These are phyloP conservation scores for Boletus rubroflammeus DNA, from an alignment of 768 basidiomycete species.

Conservation along the genomic window DNA sequence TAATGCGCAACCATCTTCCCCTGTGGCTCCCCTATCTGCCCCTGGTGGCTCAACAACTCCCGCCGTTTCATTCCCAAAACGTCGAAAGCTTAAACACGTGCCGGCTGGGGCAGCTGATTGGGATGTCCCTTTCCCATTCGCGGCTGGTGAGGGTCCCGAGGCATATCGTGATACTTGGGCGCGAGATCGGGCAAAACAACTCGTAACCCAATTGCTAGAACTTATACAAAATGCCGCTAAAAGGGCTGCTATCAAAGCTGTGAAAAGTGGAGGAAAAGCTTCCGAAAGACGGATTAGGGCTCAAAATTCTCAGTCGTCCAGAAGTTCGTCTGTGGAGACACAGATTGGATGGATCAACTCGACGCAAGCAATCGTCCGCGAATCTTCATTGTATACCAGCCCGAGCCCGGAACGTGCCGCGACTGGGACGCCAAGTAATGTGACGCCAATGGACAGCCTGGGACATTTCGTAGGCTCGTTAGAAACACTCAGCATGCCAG, in stretches of 20 bases:
- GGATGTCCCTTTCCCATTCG: slow-evolving; percentile 81
- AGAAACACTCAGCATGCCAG: slow-evolving; percentile 21
- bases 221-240: slow-evolving; percentile 58
- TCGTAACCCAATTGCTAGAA: slow-evolving; percentile 57
- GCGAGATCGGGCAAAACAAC: slow-evolving; percentile 55
- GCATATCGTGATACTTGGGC: slow-evolving; percentile 67
- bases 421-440: not conserved
- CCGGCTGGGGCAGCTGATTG: slow-evolving; percentile 80
- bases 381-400: not conserved
- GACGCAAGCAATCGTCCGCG: not conserved
- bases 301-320: slow-evolving; percentile 35
- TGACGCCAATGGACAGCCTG: slow-evolving; percentile 13
- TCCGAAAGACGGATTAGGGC: slow-evolving; percentile 28
- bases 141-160: slow-evolving; percentile 63
- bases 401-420: not conserved
- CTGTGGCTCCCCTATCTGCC: not conserved
- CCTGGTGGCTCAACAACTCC: not conserved
- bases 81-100: slow-evolving; percentile 59
- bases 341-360: not conserved
- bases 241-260: slow-evolving; percentile 55
- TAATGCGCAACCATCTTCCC: not conserved
- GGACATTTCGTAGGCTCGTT: slow-evolving; percentile 41
- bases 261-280: slow-evolving; percentile 5
- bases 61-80: slow-evolving; percentile 42
- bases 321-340: slow-evolving; percentile 17